Evolutionary conservation across 2,329 filamentous ascomycete species (phyloP).

Genomic region (Dothistroma septosporum): DNA sequence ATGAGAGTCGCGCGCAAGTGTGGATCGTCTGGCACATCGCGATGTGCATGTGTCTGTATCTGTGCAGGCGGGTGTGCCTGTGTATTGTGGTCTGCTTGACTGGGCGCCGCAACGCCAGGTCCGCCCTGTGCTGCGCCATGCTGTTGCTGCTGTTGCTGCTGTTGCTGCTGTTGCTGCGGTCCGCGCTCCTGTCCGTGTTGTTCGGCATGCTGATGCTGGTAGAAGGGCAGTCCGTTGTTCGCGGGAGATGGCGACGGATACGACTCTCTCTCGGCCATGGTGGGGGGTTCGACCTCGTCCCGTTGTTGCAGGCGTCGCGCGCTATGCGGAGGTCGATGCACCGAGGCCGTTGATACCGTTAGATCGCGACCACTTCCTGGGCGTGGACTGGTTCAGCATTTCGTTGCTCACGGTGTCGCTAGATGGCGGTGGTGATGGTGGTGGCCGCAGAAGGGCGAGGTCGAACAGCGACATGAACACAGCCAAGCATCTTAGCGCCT

Average conservation of each 20-base stretch:
- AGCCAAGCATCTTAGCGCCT: background rate
- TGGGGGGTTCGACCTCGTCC: background rate
- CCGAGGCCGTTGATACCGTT: background rate
- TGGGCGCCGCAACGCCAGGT: background rate
- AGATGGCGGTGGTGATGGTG: background rate
- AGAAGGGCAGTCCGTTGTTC: constrained; percentile 13
- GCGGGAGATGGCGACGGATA: constrained; percentile 4
- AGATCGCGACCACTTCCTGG: constrained; percentile 1
- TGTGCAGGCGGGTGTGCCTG: background rate
- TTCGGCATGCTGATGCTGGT: constrained; percentile 9
- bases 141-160: background rate
- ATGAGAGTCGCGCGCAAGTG: constrained; percentile 10
- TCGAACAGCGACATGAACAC: background rate
- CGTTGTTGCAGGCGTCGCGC: background rate
- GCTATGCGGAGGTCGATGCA: background rate
- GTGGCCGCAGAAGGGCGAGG: background rate
- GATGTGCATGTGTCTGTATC: background rate
- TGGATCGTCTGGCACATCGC: constrained; percentile 12
- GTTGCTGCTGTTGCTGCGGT: no score
- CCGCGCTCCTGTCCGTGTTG: background rate
- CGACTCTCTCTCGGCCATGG: constrained; percentile 9
- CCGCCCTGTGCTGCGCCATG: background rate
- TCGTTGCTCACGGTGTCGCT: background rate
- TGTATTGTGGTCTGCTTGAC: constrained; percentile 1
- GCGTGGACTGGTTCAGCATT: background rate